A percentile compares a stretch with the other conserved stretches of the same genome.
These are phyloP conservation scores for Arthrinium puccinioides DNA, from an alignment of 2,329 filamentous ascomycete species.

Conservation along the genomic window DNA sequence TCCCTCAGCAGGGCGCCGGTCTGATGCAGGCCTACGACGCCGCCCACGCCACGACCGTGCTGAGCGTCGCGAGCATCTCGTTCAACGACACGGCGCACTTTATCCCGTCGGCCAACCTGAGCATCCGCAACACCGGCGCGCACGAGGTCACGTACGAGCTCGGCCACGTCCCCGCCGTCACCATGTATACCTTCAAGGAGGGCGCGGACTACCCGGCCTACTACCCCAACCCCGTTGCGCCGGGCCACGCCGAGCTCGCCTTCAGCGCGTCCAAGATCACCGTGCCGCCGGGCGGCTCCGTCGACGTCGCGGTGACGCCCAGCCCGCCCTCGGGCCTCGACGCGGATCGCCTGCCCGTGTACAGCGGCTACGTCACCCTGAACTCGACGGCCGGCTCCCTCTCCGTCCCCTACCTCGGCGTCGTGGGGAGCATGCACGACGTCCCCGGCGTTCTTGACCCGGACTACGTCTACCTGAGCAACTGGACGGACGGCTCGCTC, in stretches of 20 bases:
- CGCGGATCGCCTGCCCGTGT: slow-evolving; percentile 34
- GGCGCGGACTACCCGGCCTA: slow-evolving; percentile 3
- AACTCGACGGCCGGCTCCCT: slow-evolving; percentile 31
- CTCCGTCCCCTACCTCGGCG: slow-evolving; percentile 25
- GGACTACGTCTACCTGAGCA: not conserved
- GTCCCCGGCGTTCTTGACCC: slow-evolving; percentile 7
- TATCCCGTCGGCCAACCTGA: slow-evolving; percentile 19
- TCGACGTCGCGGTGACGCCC: slow-evolving; percentile 35
- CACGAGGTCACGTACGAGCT: slow-evolving; percentile 28
- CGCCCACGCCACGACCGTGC: slow-evolving; percentile 25
- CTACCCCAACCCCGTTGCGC: slow-evolving; percentile 7
- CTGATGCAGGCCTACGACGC: slow-evolving; percentile 34
- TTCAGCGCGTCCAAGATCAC: slow-evolving; percentile 28
- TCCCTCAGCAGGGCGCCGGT: slow-evolving; percentile 34
- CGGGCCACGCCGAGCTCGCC: slow-evolving; percentile 16
- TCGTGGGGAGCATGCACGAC: slow-evolving; percentile 17
- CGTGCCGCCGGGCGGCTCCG: slow-evolving; percentile 19
- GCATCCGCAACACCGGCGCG: slow-evolving; percentile 30
- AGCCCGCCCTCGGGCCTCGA: slow-evolving; percentile 32
- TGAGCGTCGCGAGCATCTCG: slow-evolving; percentile 29
- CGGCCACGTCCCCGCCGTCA: slow-evolving; percentile 25
- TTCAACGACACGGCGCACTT: slow-evolving; percentile 38
- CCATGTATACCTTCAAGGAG: slow-evolving; percentile 26
- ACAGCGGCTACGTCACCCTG: slow-evolving; percentile 39
- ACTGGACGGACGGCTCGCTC: slow-evolving; percentile 3